Conservation (phyloP, 371 early-diverging fungal species). For the Massospora cicadina region DNA sequence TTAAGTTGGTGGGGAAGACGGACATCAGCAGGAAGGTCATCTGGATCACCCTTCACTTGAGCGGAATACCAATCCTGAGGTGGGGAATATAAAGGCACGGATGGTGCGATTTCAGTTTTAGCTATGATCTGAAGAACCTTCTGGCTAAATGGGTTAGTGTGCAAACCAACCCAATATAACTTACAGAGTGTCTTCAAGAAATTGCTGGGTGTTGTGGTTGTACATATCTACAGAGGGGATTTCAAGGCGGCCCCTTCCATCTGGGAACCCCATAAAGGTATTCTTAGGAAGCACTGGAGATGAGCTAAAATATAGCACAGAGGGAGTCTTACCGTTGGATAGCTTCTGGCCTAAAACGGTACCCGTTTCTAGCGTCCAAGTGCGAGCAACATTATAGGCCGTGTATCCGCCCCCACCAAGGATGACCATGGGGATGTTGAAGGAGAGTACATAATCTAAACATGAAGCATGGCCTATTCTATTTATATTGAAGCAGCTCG, state of each 20-base stretch:
- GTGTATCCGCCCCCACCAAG: conserved; percentile 99
- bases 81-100: not conserved
- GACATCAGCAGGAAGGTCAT: not conserved
- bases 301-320: not conserved
- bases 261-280: conserved; percentile 85
- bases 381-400: conserved; percentile 90
- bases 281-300: conserved; percentile 66
- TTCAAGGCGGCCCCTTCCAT: conserved; percentile 79
- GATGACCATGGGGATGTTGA: conserved; percentile 83
- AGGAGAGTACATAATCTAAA: conserved; percentile 79
- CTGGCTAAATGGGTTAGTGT: not conserved
- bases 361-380: conserved; percentile 99
- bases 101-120: not conserved
- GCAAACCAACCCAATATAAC: not conserved
- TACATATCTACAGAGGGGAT: conserved; percentile 91
- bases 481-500: not conserved
- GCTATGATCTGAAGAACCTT: not conserved
- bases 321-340: conserved; percentile 17
- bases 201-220: conserved; percentile 79
- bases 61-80: not conserved
- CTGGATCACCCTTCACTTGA: not conserved
- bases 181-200: conserved; percentile 70
- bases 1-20: not conserved
- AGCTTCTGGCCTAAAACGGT: conserved; percentile 62
- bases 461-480: conserved; percentile 61